Conservation (phyloP, 2,329 filamentous ascomycete genomes). For the Alternaria arbusti region DNA sequence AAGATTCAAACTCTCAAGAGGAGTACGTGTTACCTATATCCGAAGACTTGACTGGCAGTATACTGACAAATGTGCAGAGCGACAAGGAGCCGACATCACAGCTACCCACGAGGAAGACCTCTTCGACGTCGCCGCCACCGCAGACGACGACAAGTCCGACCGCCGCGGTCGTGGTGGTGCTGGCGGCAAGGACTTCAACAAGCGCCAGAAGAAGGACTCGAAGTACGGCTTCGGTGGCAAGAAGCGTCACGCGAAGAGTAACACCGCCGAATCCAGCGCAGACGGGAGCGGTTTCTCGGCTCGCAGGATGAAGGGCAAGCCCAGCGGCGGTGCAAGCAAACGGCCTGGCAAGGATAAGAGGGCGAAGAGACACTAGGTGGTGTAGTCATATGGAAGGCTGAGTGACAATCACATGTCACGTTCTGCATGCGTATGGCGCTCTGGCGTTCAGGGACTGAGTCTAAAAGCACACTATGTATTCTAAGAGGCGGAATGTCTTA, state of each 20-base stretch:
- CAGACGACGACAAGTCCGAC: constrained; percentile 55
- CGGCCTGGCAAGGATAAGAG: constrained; percentile 45
- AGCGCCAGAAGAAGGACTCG: constrained; percentile 91
- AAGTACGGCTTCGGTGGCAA: constrained; percentile 97
- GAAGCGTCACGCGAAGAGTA: constrained; percentile 90
- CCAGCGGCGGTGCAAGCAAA: constrained; percentile 34
- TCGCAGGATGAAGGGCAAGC: constrained; percentile 79
- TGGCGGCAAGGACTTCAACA: constrained; percentile 59
- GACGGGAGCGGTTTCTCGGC: constrained; percentile 82
- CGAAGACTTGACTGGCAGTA: neutral
- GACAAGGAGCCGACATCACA: constrained; percentile 72
- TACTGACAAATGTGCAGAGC: constrained; percentile 66
- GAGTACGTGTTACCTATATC: constrained; percentile 67
- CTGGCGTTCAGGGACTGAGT: constrained; percentile 25
- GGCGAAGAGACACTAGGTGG: constrained; percentile 36
- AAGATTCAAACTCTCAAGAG: constrained; percentile 95
- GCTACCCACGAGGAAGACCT: constrained; percentile 79
- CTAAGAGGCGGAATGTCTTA: neutral
- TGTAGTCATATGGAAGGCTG: neutral
- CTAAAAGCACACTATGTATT: constrained; percentile 19
- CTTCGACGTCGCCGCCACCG: constrained; percentile 81
- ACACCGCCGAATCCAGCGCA: constrained; percentile 80
- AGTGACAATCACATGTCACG: neutral
- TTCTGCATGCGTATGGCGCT: constrained; percentile 31
- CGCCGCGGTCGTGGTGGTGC: constrained; percentile 46